Evolutionary conservation across 768 basidiomycete species (phyloP).

Genomic region (Hygrophorus russula): DNA sequence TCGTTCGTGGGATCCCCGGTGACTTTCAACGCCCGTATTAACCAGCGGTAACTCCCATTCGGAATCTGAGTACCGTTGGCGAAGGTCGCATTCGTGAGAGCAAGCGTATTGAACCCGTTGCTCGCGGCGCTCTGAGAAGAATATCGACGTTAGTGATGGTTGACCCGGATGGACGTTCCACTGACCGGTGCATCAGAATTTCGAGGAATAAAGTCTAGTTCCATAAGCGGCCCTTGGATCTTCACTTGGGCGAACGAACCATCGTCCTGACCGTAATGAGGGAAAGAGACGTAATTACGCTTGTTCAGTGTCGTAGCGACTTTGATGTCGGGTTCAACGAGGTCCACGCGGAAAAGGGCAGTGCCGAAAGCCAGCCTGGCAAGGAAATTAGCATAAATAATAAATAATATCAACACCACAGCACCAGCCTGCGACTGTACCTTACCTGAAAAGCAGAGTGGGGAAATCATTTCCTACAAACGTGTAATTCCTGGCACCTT

Average conservation of each 20-base stretch:
- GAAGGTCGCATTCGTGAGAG: conserved; percentile 21
- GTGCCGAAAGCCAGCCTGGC: conserved; percentile 39
- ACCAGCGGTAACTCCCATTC: conserved; percentile 28
- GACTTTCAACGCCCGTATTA: conserved; percentile 29
- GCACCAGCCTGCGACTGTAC: neutral
- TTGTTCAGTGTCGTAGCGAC: conserved; percentile 14
- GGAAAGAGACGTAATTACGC: conserved; percentile 16
- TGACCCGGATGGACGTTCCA: no score
- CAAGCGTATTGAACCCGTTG: conserved; percentile 18
- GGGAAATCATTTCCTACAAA: conserved; percentile 25
- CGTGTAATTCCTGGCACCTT: conserved; percentile 14
- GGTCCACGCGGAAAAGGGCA: conserved; percentile 31
- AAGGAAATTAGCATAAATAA: neutral
- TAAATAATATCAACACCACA: no score
- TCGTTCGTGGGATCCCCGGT: conserved; percentile 31
- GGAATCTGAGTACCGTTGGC: conserved; percentile 33
- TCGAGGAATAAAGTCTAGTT: no score
- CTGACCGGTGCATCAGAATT: no score
- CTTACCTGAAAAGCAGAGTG: conserved; percentile 26
- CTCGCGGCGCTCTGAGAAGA: conserved; percentile 13
- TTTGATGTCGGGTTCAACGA: conserved; percentile 31
- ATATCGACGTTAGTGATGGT: neutral
- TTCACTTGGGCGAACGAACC: conserved; percentile 3
- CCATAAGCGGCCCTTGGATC: no score
- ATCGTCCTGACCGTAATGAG: conserved; percentile 11